These are phyloP conservation scores for Penicillium sp. DNA, from an alignment of 2,329 filamentous ascomycete species.

Conservation along the genomic window DNA sequence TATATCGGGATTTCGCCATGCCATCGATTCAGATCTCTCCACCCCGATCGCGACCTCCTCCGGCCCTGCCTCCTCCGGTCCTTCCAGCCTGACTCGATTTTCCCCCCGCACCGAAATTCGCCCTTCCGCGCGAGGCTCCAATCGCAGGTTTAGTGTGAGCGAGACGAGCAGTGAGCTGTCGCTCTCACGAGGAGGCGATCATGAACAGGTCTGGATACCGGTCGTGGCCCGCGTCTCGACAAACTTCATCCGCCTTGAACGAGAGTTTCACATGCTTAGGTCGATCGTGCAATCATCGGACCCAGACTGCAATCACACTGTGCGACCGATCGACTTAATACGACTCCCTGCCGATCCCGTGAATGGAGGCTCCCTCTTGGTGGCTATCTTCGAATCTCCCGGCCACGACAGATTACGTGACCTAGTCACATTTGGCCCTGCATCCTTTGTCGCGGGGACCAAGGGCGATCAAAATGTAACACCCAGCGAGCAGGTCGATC, in stretches of 20 bases:
- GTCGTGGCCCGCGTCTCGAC: constrained; percentile 82
- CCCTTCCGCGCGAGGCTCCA: constrained; percentile 38
- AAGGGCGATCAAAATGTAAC: constrained; percentile 50
- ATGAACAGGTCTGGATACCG: constrained; percentile 52
- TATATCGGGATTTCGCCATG: constrained; percentile 62
- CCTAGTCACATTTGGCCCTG: constrained; percentile 75
- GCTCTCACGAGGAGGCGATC: constrained; percentile 41
- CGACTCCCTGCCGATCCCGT: constrained; percentile 67
- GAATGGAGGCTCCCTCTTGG: constrained; percentile 71
- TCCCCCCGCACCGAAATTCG: constrained; percentile 46
- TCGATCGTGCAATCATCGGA: constrained; percentile 70
- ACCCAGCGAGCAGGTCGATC: constrained; percentile 62
- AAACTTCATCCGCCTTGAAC: constrained; percentile 79
- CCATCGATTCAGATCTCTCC: constrained; percentile 50
- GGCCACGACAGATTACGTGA: constrained; percentile 72
- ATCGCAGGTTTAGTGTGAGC: constrained; percentile 56
- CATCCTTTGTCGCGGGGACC: constrained; percentile 63
- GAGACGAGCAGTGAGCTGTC: constrained; percentile 48
- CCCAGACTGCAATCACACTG: constrained; percentile 72
- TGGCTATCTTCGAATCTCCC: constrained; percentile 77
- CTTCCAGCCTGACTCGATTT: constrained; percentile 45
- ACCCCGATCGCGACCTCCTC: constrained; percentile 47
- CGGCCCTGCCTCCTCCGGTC: constrained; percentile 34
- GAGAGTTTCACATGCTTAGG: constrained; percentile 81
- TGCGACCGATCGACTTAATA: constrained; percentile 77